Evolutionary conservation across 805 yeast species (phyloP).

Genomic region (Suhomyces pyralidae): DNA sequence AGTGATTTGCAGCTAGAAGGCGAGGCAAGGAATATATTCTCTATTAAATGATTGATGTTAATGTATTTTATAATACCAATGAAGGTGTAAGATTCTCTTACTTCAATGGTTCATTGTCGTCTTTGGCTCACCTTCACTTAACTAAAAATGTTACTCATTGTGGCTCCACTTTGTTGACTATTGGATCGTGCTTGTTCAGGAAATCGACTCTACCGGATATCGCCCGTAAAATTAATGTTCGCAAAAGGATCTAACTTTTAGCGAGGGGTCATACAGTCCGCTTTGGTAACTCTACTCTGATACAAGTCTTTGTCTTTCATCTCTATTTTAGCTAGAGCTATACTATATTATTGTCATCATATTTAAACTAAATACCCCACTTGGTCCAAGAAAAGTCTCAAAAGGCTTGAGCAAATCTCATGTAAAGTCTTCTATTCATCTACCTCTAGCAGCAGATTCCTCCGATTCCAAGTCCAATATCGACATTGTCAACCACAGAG

Average conservation of each 20-base stretch:
- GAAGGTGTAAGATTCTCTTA: no score
- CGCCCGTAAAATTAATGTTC: no score
- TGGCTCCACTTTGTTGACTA: no score
- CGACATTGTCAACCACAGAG: conserved; percentile 23
- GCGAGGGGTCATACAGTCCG: no score
- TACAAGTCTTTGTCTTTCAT: no score
- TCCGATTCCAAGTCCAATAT: conserved; percentile 32
- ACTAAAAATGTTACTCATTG: neutral
- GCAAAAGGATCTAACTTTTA: no score
- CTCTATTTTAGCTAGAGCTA: neutral
- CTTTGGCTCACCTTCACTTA: no score
- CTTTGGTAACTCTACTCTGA: no score
- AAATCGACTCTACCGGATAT: no score
- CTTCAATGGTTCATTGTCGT: no score
- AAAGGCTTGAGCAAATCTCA: neutral
- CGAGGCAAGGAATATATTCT: neutral
- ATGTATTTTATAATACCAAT: neutral
- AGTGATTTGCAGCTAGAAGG: neutral
- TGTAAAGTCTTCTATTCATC: neutral
- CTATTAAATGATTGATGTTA: neutral
- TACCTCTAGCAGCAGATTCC: neutral
- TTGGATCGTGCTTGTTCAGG: no score
- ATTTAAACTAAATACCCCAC: neutral
- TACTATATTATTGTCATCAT: neutral
- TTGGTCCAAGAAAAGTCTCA: neutral